These are phyloP conservation scores for Chaetoceros muelleri DNA, from an alignment of 108 stramenopile genomes.

Conservation along the genomic window DNA sequence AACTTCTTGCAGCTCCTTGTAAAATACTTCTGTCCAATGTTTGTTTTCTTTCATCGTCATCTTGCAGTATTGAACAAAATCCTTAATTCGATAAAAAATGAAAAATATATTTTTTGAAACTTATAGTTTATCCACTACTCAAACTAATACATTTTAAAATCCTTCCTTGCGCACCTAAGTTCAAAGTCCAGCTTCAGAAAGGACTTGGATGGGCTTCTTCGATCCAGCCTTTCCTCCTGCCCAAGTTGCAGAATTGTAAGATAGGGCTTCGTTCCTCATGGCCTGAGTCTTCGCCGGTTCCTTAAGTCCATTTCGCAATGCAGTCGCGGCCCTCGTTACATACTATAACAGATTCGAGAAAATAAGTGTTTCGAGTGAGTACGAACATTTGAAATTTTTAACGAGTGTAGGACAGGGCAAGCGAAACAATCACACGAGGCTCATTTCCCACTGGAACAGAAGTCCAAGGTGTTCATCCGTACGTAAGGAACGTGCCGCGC, in stretches of 20 bases:
- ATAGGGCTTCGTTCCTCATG: slow-evolving; percentile 54
- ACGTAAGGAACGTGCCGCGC: too few species aligned
- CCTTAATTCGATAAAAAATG: too few species aligned
- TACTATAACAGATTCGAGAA: slow-evolving; percentile 52
- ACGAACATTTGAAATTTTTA: too few species aligned
- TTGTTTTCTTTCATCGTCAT: neutral
- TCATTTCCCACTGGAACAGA: neutral
- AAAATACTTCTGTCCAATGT: neutral
- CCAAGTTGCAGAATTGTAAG: slow-evolving; percentile 62
- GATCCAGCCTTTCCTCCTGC: slow-evolving; percentile 31
- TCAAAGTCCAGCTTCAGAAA: neutral
- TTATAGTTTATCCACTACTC: neutral
- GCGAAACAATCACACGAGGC: neutral
- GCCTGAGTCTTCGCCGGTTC: slow-evolving; percentile 83
- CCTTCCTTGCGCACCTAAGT: neutral
- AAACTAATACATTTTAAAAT: neutral
- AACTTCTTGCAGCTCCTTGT: too few species aligned
- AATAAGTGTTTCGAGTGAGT: too few species aligned
- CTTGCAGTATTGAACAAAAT: too few species aligned
- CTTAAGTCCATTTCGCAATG: slow-evolving; percentile 72
- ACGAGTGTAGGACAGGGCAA: too few species aligned
- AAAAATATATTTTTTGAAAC: neutral
- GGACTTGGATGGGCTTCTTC: slow-evolving; percentile 23
- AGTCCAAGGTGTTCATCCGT: neutral
- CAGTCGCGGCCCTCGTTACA: slow-evolving; percentile 67